Base-by-base conservation (phyloP, 202 grass and related monocot genomes). In the Saccharum hybrid region DNA sequence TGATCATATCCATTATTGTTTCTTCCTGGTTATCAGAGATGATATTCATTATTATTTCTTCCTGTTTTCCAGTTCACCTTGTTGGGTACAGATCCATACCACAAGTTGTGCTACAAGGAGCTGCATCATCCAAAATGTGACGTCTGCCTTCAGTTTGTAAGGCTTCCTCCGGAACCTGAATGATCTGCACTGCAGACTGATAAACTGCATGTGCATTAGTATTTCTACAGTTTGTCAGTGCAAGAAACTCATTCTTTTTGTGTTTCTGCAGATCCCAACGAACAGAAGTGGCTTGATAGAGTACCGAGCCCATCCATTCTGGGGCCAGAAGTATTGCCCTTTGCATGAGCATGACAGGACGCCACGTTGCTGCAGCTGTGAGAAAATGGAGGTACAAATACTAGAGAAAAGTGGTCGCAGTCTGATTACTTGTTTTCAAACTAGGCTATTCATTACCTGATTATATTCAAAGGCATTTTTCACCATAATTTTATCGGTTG, bases 91-190 rank as follows among this genome's bases (percentile, higher is more conserved):
- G 90, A 94, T 79, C 75, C 93, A 64, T 99, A 96, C 79, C 96
- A 96, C 78, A 99, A 99, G 56, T 39, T 79, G 59, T 99, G 93
- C 79, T 96, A 99, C 81, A 99, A 99, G 91, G 96, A 96, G 89
- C 70, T 94, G 66, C 93, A 94, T 89, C 91, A 99, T 79, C 96
- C 96, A 15, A 99, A 94, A 90, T 99, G 96, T 23, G 93, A 99
- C 56, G 89, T 99, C 74, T 99, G 96, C 86, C 88, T 94, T 89
- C 89, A 94, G 41, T 99, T 96, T 94, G 96, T 99, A 96, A 96
- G 96, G 65, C 71, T 74, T 69, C 30, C 42, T 43, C 45, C 19
- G 65, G 40, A 80, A 69, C 59, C 38, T 87, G 31, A 71, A 83
- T 71, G 52, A 65, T 49, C 65, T 76, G 19, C 19, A 3, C 26